Conservation (phyloP, 148 eudicot genomes). For the Bassia scoparia region DNA sequence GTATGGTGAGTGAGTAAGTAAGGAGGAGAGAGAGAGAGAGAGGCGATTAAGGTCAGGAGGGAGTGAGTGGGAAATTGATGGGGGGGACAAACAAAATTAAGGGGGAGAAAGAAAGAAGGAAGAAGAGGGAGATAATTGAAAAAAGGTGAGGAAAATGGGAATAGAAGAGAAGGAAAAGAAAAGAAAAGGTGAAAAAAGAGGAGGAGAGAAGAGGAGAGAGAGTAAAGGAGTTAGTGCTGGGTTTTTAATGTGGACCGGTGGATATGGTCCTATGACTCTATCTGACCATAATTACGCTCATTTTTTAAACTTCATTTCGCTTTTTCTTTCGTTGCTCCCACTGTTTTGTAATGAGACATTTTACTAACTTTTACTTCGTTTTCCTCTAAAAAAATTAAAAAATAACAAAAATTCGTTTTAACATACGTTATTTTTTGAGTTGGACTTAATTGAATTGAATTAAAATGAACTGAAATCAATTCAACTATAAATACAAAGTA, state of each 20-base stretch:
- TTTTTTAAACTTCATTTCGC: too few species aligned
- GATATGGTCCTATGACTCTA: slow-evolving; percentile 1
- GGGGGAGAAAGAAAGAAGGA: not conserved
- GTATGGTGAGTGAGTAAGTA: not conserved
- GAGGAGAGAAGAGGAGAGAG: not conserved
- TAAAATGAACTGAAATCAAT: too few species aligned
- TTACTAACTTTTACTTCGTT: too few species aligned
- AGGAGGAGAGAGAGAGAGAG: not conserved
- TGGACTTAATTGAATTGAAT: not conserved
- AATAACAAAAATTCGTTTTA: too few species aligned
- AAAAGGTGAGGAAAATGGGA: too few species aligned
- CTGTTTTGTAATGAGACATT: too few species aligned
- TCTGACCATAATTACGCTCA: slow-evolving; percentile 7
- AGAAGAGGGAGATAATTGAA: not conserved
- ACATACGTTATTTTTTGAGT: too few species aligned
- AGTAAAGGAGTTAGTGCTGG: slow-evolving; percentile 4
- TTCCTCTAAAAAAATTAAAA: too few species aligned
- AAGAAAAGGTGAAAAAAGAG: not conserved
- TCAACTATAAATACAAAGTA: too few species aligned
- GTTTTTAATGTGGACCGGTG: slow-evolving; percentile 31
- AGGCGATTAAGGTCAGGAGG: not conserved
- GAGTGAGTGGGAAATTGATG: not conserved
- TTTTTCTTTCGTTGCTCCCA: too few species aligned
- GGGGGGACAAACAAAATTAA: not conserved
- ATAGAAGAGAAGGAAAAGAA: not conserved